Conservation (phyloP, 2,329 filamentous ascomycete genomes). For the Aureobasidium subglaciale region DNA sequence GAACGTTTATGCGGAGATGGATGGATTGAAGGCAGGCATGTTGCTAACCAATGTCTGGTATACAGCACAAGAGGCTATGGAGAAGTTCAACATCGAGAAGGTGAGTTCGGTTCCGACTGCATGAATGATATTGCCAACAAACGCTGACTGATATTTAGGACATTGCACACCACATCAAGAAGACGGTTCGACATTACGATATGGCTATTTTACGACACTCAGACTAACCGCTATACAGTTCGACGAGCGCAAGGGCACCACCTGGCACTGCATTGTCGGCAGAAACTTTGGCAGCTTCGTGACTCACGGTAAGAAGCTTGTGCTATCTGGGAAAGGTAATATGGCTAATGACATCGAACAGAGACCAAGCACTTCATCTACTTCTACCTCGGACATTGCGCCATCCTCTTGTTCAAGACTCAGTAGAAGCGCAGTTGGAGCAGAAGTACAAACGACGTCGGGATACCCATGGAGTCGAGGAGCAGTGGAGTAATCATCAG, state of each 20-base stretch:
- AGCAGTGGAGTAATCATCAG: neutral
- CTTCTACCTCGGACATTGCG: constrained; percentile 98
- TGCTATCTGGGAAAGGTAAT: neutral
- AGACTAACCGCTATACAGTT: constrained; percentile 54
- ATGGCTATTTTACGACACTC: neutral
- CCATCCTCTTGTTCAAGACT: constrained; percentile 97
- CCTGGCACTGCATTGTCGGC: constrained; percentile 98
- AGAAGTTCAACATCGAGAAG: constrained; percentile 66
- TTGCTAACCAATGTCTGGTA: neutral
- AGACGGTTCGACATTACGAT: constrained; percentile 54
- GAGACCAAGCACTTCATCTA: constrained; percentile 99
- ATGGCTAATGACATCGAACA: constrained; percentile 36
- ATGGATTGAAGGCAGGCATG: neutral
- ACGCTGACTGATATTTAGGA: constrained; percentile 52
- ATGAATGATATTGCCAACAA: neutral
- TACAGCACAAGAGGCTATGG: constrained; percentile 63
- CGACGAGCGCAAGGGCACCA: constrained; percentile 91
- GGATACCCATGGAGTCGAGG: constrained; percentile 3
- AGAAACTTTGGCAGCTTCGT: constrained; percentile 99
- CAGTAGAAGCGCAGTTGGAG: constrained; percentile 52
- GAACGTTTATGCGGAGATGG: neutral
- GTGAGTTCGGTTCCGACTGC: constrained; percentile 33
- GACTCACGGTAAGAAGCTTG: constrained; percentile 67
- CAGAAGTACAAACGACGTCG: neutral
- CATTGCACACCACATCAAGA: constrained; percentile 93